These are phyloP conservation scores for Neospermospora avenae DNA, from an alignment of 2,329 filamentous ascomycete genomes.

Conservation along the genomic window DNA sequence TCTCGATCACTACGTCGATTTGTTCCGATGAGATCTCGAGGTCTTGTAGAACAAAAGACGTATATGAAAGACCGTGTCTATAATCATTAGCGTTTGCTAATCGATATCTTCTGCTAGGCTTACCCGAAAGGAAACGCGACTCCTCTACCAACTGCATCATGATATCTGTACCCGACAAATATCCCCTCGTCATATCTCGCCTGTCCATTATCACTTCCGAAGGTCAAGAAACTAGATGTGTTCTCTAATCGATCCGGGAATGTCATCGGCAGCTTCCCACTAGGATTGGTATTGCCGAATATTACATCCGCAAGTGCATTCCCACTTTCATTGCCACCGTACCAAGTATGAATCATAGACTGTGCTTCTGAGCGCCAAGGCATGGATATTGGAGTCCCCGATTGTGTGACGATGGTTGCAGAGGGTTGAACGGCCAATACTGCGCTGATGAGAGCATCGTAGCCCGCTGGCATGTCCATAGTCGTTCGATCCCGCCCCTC, in stretches of 20 bases:
- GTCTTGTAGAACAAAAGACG: slow-evolving; percentile 37
- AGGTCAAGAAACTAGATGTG: slow-evolving; percentile 50
- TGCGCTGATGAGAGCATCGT: slow-evolving; percentile 42
- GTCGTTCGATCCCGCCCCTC: slow-evolving; percentile 30
- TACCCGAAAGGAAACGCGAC: slow-evolving; percentile 65
- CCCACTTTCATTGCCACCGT: slow-evolving; percentile 62
- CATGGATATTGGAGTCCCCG: slow-evolving; percentile 55
- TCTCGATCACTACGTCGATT: slow-evolving; percentile 20
- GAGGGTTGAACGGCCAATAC: slow-evolving; percentile 55
- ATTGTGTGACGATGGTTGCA: slow-evolving; percentile 41
- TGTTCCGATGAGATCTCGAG: slow-evolving; percentile 42
- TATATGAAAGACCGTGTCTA: slow-evolving; percentile 71
- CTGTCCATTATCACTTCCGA: slow-evolving; percentile 48
- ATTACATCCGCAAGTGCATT: slow-evolving; percentile 62
- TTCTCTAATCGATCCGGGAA: slow-evolving; percentile 55
- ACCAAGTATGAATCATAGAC: slow-evolving; percentile 41
- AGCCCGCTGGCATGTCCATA: slow-evolving; percentile 27
- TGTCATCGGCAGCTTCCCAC: slow-evolving; percentile 56
- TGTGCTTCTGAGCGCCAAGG: slow-evolving; percentile 40
- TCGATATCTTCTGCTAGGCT: not conserved
- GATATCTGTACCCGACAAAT: slow-evolving; percentile 59
- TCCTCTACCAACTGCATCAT: slow-evolving; percentile 57
- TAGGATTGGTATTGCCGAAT: slow-evolving; percentile 58
- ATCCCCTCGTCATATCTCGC: slow-evolving; percentile 57
- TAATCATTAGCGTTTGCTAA: not conserved